Evolutionary conservation across 768 basidiomycete genomes (phyloP).

Genomic region (Russula olivacea): DNA sequence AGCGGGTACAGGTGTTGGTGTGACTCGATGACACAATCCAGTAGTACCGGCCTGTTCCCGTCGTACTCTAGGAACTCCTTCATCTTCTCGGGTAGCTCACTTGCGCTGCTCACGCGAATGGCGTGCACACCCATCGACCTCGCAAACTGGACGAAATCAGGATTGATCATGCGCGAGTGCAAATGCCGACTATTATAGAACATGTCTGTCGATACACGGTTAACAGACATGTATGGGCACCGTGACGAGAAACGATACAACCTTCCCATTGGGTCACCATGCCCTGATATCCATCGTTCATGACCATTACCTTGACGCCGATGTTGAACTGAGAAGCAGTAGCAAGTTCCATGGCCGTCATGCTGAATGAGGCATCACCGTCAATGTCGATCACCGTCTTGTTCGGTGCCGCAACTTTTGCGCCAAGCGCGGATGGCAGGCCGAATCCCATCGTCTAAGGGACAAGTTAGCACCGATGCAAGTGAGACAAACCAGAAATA

Average conservation of each 20-base stretch:
- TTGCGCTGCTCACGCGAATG: slow-evolving; percentile 60
- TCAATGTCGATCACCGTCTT: slow-evolving; percentile 96
- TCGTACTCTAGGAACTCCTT: slow-evolving; percentile 98
- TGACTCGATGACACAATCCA: slow-evolving; percentile 85
- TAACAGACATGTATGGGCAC: background rate
- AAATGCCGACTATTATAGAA: slow-evolving; percentile 98
- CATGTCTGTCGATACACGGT: slow-evolving; percentile 49
- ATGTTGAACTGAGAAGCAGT: slow-evolving; percentile 90
- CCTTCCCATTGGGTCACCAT: slow-evolving; percentile 99
- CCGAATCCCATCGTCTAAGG: slow-evolving; percentile 96
- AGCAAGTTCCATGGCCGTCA: slow-evolving; percentile 99
- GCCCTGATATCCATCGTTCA: slow-evolving; percentile 98
- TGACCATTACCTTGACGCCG: slow-evolving; percentile 87
- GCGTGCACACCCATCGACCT: slow-evolving; percentile 90
- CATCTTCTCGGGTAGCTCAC: slow-evolving; percentile 91
- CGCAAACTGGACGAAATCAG: slow-evolving; percentile 91
- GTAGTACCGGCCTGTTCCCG: slow-evolving; percentile 72
- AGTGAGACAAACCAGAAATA: slow-evolving; percentile 21
- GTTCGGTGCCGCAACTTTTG: slow-evolving; percentile 90
- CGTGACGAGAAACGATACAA: slow-evolving; percentile 31
- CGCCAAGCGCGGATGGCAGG: slow-evolving; percentile 89
- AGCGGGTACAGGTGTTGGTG: slow-evolving; percentile 90
- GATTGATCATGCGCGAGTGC: slow-evolving; percentile 93
- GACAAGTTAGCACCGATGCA: background rate
- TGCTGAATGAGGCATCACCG: slow-evolving; percentile 96